Base-by-base conservation (phyloP, 2,329 filamentous ascomycete genomes). In the Triangularia setosa region DNA sequence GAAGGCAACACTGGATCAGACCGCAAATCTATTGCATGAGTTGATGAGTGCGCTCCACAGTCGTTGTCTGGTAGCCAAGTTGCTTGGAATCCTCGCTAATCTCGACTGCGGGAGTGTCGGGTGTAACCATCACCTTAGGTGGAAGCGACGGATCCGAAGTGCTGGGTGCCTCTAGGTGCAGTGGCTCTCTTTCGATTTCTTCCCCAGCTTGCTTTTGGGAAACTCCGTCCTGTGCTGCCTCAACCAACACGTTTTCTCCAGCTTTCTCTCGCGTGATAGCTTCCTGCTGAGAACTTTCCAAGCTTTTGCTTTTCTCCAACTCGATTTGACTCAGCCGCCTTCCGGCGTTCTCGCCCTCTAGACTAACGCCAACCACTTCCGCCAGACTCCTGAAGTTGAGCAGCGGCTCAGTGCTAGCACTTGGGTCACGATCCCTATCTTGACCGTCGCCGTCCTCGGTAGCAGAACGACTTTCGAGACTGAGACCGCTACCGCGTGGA, bases 331-430 rank as follows among this genome's bases (percentile, higher is more conserved):
- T 75, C 68, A 61, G 67, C 54, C 62, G 72, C 7, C 72, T 73
- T 0, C 77, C 75, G 0, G 80, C 80, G 44, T 81, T 75, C 53
- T 78, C 75, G 1, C 79, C 79, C 60, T 86, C 84, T 33, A 87
- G 78, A 56, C 84, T 81, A 7, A 86, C 87, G 0, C 89, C 91
- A 28, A 97, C 91, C 75, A 96, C 91, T 67, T 92, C 91, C 1
- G 92, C 91, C 23, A 98, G 79, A 70, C 92, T 97, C 63, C 88
- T 84, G 74, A 97, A 97, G 75, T 97, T 97, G 77, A 96, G 95
- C 85, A 97, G 87, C 2, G 92, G 87, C 73, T 97, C 93, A 0
- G 83, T 79, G 55, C 83, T 82, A 4, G 80, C 72, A 62, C 80
- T 83, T 5, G 73, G 72, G 44, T 82, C 80, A 4, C 82, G 68